Evolutionary conservation across 495 filamentous ascomycete species (phyloP).

Genomic region (Saxophila tyrrhenica): DNA sequence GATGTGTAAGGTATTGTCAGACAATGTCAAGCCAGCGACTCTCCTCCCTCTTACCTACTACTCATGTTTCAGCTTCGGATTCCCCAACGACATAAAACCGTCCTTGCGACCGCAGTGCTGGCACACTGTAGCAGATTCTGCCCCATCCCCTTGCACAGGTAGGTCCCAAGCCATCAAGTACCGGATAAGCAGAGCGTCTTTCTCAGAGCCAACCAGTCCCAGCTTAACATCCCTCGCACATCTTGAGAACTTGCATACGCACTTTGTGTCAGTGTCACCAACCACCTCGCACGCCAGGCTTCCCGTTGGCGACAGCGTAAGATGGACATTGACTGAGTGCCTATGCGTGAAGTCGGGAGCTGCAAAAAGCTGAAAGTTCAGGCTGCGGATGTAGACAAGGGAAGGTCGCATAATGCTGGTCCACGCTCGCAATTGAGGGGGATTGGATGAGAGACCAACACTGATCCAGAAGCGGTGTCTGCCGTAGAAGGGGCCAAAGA

Average conservation of each 20-base stretch:
- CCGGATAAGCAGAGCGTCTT: not conserved
- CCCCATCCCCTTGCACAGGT: not conserved
- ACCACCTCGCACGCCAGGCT: no score
- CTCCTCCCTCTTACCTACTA: no score
- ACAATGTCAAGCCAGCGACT: no score
- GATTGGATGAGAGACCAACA: no score
- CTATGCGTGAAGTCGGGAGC: no score
- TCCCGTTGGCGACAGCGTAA: no score
- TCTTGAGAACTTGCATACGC: not conserved
- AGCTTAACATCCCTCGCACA: not conserved
- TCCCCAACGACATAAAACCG: not conserved
- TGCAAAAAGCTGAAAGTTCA: not conserved
- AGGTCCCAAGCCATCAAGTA: not conserved
- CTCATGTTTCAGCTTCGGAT: no score
- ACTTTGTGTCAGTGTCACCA: not conserved
- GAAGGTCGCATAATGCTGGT: not conserved
- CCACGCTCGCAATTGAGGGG: no score
- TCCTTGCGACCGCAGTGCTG: not conserved
- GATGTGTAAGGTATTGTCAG: no score
- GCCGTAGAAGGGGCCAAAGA: not conserved
- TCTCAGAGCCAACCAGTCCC: not conserved
- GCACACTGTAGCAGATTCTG: no score
- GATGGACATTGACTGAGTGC: not conserved
- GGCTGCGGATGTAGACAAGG: not conserved
- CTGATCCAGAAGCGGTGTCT: not conserved